Base-by-base conservation (phyloP, 495 filamentous ascomycete genomes). In the Pyrenopolyporus hunteri region DNA sequence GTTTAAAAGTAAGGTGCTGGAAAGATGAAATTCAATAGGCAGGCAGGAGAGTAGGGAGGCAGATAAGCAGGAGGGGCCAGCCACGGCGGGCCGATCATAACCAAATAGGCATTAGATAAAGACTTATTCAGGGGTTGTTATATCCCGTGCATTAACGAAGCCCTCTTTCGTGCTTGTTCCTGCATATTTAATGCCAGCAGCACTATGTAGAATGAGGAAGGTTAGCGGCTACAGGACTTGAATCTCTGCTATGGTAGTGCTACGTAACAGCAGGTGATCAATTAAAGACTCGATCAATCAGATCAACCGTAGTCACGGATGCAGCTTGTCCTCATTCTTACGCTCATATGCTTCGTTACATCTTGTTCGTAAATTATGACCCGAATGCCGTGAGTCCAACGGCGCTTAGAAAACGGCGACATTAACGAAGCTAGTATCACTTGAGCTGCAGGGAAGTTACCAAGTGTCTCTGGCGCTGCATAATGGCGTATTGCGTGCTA, bases 51-150 rank as follows among this genome's bases (percentile, higher is more conserved):
- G n/a, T 31, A 35, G 54, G 16, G 4, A 43, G 25, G 47, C 26
- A n/a, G 55, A 49, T 49, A 49, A 55, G 57, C 33, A 17, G 19
- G 25, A 33, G 2, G 39, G 10, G 19, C 19, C 17, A 4, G 39
- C 36, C n/a, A n/a, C n/a, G 31, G 51, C 52, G 52, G 46, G 23
- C 59, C 59, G 45, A 63, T 63, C 52, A 52, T 32, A 46, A 40
- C 59, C 59, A 63, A n/a, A 57, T 42, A 17, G 20, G 17, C 23
- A 42, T n/a, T n/a, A n/a, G n/a, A n/a, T n/a, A n/a, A n/a, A n/a
- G 10, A 37, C 39, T 28, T 23, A 17, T 28, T 2, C 13, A 42
- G 23, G 9, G 36, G 40, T 11, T 11, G 2, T 25, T 56, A 31
- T 17, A 4, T n/a, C 43, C 26, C 43, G 14, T 31, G 26, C 48